Percentiles rank a stretch among this genome's conserved stretches.
Conservation (phyloP, 495 filamentous ascomycete species). For the Podospora pseudopauciseta region DNA sequence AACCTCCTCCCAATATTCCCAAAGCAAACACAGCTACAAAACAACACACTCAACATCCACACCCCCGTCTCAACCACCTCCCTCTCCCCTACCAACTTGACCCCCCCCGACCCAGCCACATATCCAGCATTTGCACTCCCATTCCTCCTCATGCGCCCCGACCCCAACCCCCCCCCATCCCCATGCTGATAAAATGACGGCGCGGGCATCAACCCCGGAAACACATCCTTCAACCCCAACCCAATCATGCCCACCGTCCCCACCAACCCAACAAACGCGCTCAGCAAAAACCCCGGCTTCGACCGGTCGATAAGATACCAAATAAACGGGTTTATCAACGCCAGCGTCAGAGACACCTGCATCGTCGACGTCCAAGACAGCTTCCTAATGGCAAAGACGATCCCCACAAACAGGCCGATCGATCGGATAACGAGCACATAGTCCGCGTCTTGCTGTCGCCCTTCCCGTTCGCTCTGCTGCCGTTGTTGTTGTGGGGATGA, state of each 20-base stretch:
- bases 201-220: constrained; percentile 61
- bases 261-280: constrained; percentile 62
- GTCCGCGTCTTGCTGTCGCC: constrained; percentile 43
- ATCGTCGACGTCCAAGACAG: constrained; percentile 91
- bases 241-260: constrained; percentile 64
- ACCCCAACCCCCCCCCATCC: constrained; percentile 15
- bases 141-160: constrained; percentile 41
- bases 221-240: constrained; percentile 58
- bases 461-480: not conserved
- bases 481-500: not conserved
- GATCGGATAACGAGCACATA: constrained; percentile 83
- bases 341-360: constrained; percentile 85
- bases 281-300: constrained; percentile 74
- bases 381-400: constrained; percentile 93
- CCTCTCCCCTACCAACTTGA: constrained; percentile 30
- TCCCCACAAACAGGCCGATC: constrained; percentile 90
- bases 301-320: constrained; percentile 97
- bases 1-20: constrained; percentile 88
- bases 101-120: not conserved
- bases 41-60: constrained; percentile 89
- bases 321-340: constrained; percentile 86
- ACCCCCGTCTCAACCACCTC: constrained; percentile 75
- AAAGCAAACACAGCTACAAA: constrained; percentile 92
- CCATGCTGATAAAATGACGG: constrained; percentile 32
- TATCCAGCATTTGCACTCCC: not conserved